phyloP scores from a whole-genome alignment of 306 rosid species.

The Dalbergia cultrata region DNA sequence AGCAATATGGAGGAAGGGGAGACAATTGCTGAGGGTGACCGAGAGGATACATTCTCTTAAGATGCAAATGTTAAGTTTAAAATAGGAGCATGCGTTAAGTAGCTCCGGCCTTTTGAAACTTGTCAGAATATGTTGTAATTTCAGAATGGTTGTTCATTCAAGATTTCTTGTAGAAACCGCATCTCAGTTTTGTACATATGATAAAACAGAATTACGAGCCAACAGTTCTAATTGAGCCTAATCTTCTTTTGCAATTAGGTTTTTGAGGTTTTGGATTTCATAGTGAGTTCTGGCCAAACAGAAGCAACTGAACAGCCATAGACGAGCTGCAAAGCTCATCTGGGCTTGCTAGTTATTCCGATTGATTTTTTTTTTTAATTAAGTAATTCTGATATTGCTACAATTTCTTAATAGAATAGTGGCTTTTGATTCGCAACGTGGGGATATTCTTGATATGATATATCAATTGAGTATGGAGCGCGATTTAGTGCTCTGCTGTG shows the following conservation, averaged over 20 bases:
- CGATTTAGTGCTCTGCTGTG: no score
- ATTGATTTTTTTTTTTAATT: no score
- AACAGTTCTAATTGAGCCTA: background rate
- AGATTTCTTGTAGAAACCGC: slow-evolving; percentile 29
- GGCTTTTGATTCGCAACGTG: no score
- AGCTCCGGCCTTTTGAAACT: background rate
- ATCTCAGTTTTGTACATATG: slow-evolving; percentile 40
- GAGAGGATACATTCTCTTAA: slow-evolving; percentile 80
- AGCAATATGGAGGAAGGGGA: slow-evolving; percentile 97
- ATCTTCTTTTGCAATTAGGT: background rate
- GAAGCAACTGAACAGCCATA: background rate
- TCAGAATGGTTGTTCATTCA: slow-evolving; percentile 3
- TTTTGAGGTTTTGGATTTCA: slow-evolving; percentile 5
- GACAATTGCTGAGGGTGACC: slow-evolving; percentile 75
- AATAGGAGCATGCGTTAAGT: background rate
- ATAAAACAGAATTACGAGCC: background rate
- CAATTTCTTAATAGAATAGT: background rate
- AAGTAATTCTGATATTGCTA: background rate
- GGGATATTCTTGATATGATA: no score
- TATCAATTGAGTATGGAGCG: no score
- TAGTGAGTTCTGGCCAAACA: background rate
- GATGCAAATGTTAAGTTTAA: background rate
- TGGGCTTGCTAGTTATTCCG: no score
- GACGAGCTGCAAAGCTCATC: no score
- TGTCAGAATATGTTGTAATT: slow-evolving; percentile 39